Base-by-base conservation (phyloP, 1,284 basidiomycete genomes). In the Apiotrichum gamsii region DNA sequence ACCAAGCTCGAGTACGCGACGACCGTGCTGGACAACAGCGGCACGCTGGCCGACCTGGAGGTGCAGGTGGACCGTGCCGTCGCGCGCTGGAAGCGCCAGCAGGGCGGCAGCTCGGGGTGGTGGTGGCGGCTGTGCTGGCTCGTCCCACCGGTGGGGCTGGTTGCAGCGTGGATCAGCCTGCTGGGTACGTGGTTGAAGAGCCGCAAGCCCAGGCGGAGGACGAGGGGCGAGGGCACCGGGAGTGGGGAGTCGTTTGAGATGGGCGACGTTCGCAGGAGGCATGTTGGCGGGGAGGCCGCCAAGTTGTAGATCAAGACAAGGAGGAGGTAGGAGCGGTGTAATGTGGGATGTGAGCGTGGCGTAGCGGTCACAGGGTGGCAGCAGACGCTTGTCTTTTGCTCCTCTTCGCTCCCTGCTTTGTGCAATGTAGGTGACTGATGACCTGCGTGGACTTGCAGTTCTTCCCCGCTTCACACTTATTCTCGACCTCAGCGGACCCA, bases 21-120 rank as follows among this genome's bases (percentile, higher is more conserved):
- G 62, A 67, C 82, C 32, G 82, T 96, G 35, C 72, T 98, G 29
- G 90, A 96, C 73, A 98, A 98, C 68, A 87, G 86, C 5, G 87
- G 88, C 2, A 77, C 83, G 0, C 72, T 77, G 5, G 67, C 77
- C 29, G 87, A 90, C 43, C 75, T 94, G 3, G 76, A 83, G 30
- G 64, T 66, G 0, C 85, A 91, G 57, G 81, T 95, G 11, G 78
- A 82, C 43, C 64, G 74, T 1, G 77, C 90, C 32, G 78, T 94
- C 57, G 70, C 39, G 62, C 76, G 62, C 66, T 93, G 54, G 73
- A 70, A 45, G 72, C 78, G 16, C 74, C 76, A 4, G 79, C 84
- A 30, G 82, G 81, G 76, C 63, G 60, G 65, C 16, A 24, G 20
- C 13, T 51, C 43, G 2, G 67, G 68, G 0, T 70, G 77, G 41